Evolutionary conservation across 2,329 filamentous ascomycete species (phyloP), one percentile per base, ranked within the genome.

Genomic region (Rhynchosporium agropyri): DNA sequence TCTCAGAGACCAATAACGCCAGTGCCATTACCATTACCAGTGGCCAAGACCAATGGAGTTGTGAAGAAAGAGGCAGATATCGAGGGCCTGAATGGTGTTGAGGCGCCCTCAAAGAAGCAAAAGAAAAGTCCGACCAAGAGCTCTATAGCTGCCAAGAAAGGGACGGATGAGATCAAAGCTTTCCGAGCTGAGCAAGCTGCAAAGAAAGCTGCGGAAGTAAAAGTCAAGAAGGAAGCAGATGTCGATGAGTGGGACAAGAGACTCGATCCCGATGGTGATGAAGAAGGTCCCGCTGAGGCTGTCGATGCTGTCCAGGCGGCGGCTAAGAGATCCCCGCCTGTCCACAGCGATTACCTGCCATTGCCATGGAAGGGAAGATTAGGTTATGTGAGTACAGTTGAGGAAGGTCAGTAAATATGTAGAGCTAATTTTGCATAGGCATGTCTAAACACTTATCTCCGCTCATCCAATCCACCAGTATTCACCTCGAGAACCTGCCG

Each of bases 401-500:
- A 6, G 45, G 15, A 7, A 20, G 12, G 40, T 10, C 36, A 20
- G 36, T 12, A 53, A 55, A 38, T 36, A 3, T 12, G 43, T 33
- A 20, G 26, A 38, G 33, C 62, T 68, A 38, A 60, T 26, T n/a
- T 42, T n/a, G 46, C 29, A 12, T 45, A 87, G 90, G 92, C 94
- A 10, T 97, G 93, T 73, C 79, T 98, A 15, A 96, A 96, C 74
- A 98, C 94, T 0, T 97, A 97, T 74, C 81, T 98, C 1, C 89
- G 94, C 50, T 83, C 84, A 58, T 87, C 90, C 1, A 94, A 87
- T 65, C 91, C 92, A 7, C 88, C 94, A 0, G 87, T 98, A 1
- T 98, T 97, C 76, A 90, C 88, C 68, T 97, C 94, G 0, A 85
- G 94, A 61, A 97, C 94, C 0, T 97, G 93, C 73, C 89, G 93